These are phyloP conservation scores for Corynascus novoguineensis DNA, from an alignment of 495 filamentous ascomycete genomes.

Conservation along the genomic window DNA sequence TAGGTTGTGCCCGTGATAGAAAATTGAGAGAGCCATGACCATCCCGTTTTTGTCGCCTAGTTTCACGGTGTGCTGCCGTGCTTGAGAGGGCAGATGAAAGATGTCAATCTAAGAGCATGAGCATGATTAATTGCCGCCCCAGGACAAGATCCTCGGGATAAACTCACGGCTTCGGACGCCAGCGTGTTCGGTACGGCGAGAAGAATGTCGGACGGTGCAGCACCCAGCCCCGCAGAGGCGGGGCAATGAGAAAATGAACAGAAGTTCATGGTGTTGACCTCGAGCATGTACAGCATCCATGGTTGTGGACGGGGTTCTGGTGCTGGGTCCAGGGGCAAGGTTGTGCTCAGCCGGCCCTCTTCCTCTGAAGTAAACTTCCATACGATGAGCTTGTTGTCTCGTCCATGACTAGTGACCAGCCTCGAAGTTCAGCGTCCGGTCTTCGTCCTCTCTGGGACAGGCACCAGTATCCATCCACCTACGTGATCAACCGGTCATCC, in stretches of 20 bases:
- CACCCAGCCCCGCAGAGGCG: conserved; percentile 10
- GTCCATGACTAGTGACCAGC: conserved; percentile 53
- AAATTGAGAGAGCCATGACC: conserved; percentile 78
- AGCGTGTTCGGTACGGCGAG: conserved; percentile 74
- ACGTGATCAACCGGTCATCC: conserved; percentile 65
- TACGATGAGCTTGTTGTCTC: conserved; percentile 79
- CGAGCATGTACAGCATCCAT: conserved; percentile 76
- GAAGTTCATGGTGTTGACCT: conserved; percentile 93
- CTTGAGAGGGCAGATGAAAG: conserved; percentile 72
- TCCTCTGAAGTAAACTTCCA: conserved; percentile 68
- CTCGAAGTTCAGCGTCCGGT: neutral
- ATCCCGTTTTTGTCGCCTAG: conserved; percentile 68
- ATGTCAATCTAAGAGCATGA: conserved; percentile 81
- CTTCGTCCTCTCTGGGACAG: neutral
- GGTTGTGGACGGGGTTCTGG: conserved; percentile 54
- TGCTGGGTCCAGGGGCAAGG: conserved; percentile 59
- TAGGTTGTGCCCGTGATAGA: conserved; percentile 39
- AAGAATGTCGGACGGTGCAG: conserved; percentile 41
- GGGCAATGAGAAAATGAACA: conserved; percentile 74
- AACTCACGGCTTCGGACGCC: conserved; percentile 62
- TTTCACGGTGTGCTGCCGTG: conserved; percentile 59
- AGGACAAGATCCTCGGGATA: neutral
- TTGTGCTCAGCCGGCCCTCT: conserved; percentile 58
- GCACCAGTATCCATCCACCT: conserved; percentile 37
- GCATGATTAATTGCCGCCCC: neutral